phyloP scores from a whole-genome alignment of 1,284 basidiomycete genomes.

The Moesziomyces parantarcticus region DNA sequence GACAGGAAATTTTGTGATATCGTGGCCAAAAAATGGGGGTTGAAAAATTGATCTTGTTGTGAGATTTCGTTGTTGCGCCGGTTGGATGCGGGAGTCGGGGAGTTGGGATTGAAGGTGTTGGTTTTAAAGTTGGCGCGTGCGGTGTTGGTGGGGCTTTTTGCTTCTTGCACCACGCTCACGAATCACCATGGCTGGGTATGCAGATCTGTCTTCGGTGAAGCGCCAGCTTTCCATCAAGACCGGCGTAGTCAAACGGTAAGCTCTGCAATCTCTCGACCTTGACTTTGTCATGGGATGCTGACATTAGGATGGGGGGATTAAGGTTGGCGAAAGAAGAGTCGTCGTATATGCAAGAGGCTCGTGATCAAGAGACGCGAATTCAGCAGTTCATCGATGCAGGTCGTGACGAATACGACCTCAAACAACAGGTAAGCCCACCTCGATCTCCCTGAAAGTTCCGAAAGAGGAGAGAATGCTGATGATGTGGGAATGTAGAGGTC shows the following conservation, averaged over 20 bases:
- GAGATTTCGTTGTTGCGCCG: too few species aligned
- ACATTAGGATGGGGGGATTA: too few species aligned
- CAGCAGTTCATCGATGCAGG: conserved; percentile 39
- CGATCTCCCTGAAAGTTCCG: too few species aligned
- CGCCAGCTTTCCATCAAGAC: conserved; percentile 59
- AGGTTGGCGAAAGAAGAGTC: conserved; percentile 56
- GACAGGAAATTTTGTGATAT: background rate
- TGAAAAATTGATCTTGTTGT: too few species aligned
- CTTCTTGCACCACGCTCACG: conserved; percentile 3
- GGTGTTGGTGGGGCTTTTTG: too few species aligned
- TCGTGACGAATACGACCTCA: conserved; percentile 55
- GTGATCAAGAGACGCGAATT: conserved; percentile 39
- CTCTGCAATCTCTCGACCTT: background rate
- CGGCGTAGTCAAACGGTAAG: conserved; percentile 55
- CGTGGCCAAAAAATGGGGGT: too few species aligned
- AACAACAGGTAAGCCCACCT: conserved; percentile 48
- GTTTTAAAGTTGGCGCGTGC: too few species aligned
- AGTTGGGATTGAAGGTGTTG: too few species aligned
- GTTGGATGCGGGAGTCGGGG: too few species aligned
- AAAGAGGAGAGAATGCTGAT: too few species aligned
- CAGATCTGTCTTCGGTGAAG: conserved; percentile 33
- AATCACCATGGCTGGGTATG: conserved; percentile 34
- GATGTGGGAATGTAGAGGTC: conserved; percentile 10
- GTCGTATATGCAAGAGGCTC: conserved; percentile 47
- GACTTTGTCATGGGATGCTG: background rate